phyloP scores from a whole-genome alignment of 2,329 filamentous ascomycete genomes.

The Cladosporium sp. region DNA sequence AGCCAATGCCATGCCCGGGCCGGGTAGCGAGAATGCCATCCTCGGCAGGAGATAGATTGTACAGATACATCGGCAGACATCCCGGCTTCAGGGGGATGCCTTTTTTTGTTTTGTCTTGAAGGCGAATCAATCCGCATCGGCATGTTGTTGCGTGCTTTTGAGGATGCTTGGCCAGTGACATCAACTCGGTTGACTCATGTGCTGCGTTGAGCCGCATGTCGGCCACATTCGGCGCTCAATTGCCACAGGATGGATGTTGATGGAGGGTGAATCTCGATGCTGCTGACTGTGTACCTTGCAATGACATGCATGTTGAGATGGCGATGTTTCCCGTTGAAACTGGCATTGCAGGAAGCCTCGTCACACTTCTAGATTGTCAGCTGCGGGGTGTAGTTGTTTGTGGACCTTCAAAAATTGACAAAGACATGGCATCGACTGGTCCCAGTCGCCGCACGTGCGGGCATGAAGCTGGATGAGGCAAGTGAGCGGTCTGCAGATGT shows the following conservation, averaged over 20 bases:
- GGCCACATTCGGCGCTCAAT: not conserved
- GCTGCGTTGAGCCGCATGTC: not conserved
- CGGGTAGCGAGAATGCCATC: not conserved
- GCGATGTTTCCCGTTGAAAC: not conserved
- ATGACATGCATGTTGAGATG: not conserved
- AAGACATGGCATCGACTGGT: not conserved
- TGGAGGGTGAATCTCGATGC: not conserved
- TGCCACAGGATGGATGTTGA: not conserved
- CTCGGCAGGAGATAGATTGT: conserved; percentile 2
- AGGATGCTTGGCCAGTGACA: not conserved
- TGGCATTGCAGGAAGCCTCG: not conserved
- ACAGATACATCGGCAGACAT: conserved; percentile 4
- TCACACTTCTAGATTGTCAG: conserved; percentile 5
- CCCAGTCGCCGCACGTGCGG: not conserved
- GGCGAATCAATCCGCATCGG: not conserved
- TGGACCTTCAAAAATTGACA: not conserved
- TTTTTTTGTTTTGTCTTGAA: not conserved
- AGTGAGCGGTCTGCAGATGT: not conserved
- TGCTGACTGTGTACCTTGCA: not conserved
- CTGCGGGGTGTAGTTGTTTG: conserved; percentile 2
- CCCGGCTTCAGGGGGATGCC: not conserved
- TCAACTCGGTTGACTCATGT: not conserved
- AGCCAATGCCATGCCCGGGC: not conserved
- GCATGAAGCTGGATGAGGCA: not conserved
- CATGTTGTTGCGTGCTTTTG: not conserved